Percentiles rank a stretch among this genome's conserved stretches.
Evolutionary conservation across 139 green algal genomes (phyloP).

Genomic region (Nannochloris sp.): DNA sequence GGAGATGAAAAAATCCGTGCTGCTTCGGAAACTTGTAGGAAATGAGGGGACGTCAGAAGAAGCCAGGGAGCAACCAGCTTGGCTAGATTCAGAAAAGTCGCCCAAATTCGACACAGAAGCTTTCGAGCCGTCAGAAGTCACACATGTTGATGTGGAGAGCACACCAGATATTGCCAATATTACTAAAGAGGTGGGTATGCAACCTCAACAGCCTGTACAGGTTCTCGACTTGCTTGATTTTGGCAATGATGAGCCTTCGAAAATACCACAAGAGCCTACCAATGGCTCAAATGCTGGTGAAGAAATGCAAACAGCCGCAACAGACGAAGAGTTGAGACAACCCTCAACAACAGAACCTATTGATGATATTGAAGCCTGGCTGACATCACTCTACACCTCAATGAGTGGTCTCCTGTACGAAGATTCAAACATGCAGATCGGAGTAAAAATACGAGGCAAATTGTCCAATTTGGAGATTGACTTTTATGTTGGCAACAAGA

Average conservation of each 20-base stretch:
- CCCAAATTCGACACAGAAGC: constrained; percentile 5
- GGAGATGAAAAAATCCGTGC: constrained; percentile 57
- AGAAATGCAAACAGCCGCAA: neutral
- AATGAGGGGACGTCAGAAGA: constrained; percentile 34
- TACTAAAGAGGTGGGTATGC: neutral
- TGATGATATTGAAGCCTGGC: constrained; percentile 55
- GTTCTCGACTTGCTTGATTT: constrained; percentile 15
- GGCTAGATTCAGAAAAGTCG: constrained; percentile 15
- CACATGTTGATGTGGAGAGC: neutral
- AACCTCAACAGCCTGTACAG: constrained; percentile 1
- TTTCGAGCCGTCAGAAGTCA: neutral
- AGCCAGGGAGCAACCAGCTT: constrained; percentile 30
- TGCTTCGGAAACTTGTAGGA: constrained; percentile 60
- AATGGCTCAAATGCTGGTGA: too few species aligned
- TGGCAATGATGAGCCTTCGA: neutral
- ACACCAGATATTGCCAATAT: neutral
- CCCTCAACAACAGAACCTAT: constrained; percentile 16
- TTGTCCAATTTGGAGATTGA: constrained; percentile 40
- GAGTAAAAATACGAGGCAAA: constrained; percentile 67
- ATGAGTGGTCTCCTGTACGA: constrained; percentile 87
- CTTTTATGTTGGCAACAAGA: constrained; percentile 92
- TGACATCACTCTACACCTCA: constrained; percentile 36
- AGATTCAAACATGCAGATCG: constrained; percentile 84
- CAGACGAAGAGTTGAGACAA: neutral
- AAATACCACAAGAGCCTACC: neutral